A percentile compares a stretch with the other conserved stretches of the same genome.
Evolutionary conservation across 139 green algal genomes (phyloP).

Genomic region (Spirogloea muscicola): DNA sequence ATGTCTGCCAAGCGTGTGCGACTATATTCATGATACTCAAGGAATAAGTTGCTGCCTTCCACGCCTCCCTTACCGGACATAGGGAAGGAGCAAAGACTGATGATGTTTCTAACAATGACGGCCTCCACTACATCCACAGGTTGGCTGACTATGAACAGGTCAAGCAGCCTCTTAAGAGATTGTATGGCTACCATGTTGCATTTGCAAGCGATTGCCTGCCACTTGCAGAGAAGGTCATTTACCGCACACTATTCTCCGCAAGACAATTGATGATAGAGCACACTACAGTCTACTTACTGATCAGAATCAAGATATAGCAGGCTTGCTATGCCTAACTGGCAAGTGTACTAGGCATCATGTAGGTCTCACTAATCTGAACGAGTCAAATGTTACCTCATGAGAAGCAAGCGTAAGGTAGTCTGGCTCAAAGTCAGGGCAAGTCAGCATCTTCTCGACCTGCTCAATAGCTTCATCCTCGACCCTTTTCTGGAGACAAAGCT

Average conservation of each 20-base stretch:
- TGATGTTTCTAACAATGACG: slow-evolving; percentile 28
- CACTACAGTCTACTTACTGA: too few relatives aligned
- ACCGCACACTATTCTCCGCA: too few relatives aligned
- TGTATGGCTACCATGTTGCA: slow-evolving; percentile 3
- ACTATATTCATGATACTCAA: slow-evolving; percentile 8
- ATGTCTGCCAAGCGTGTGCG: background rate
- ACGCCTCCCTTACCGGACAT: background rate
- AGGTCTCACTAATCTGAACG: too few relatives aligned
- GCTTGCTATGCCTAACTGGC: too few relatives aligned
- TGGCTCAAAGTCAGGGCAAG: slow-evolving; percentile 23
- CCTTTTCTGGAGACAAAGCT: slow-evolving; percentile 13
- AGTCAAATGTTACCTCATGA: too few relatives aligned
- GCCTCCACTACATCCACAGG: slow-evolving; percentile 7
- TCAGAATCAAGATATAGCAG: too few relatives aligned
- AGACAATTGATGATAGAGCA: too few relatives aligned
- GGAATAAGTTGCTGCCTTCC: background rate
- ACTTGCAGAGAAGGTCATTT: too few relatives aligned
- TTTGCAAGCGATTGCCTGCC: slow-evolving; percentile 19
- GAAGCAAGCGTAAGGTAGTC: slow-evolving; percentile 29
- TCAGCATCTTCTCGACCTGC: slow-evolving; percentile 23
- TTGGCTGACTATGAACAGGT: background rate
- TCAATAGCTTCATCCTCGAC: background rate
- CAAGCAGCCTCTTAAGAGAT: slow-evolving; percentile 8
- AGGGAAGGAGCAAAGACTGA: too few relatives aligned
- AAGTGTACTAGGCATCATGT: too few relatives aligned